Conservation (phyloP, 257 asterid genomes). For the Orobanche coerulescens region DNA sequence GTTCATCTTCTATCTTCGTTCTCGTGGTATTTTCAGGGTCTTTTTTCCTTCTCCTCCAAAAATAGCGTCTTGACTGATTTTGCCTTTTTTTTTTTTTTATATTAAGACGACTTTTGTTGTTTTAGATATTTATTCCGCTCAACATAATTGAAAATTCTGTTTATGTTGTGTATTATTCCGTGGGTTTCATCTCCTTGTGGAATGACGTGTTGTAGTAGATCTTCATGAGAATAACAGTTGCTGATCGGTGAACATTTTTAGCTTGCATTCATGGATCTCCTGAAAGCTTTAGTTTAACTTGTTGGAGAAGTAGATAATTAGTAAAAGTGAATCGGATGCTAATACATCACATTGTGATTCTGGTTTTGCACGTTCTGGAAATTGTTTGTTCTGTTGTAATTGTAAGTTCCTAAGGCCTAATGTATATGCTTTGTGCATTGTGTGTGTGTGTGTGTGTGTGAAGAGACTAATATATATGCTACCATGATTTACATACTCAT, state of each 20-base stretch:
- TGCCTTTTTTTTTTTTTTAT: background rate
- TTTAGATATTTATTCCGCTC: conserved; percentile 5
- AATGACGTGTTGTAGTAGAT: background rate
- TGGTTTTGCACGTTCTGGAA: conserved; percentile 5
- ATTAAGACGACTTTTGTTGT: background rate
- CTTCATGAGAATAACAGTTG: background rate
- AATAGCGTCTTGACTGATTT: background rate
- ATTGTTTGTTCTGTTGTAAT: background rate
- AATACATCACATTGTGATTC: background rate
- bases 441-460: too few relatives aligned
- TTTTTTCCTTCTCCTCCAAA: conserved; percentile 11
- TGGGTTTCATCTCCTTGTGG: conserved; percentile 8
- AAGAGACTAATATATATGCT: too few relatives aligned
- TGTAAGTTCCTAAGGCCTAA: background rate
- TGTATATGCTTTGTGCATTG: background rate
- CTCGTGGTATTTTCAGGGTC: conserved; percentile 24
- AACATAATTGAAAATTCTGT: background rate
- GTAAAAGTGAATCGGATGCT: background rate
- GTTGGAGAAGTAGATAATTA: conserved; percentile 6
- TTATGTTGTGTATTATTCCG: background rate
- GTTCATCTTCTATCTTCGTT: conserved; percentile 19
- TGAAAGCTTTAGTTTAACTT: background rate
- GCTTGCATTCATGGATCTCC: conserved; percentile 5
- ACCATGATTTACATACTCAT: background rate
- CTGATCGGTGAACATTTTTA: background rate